Conservation (phyloP, 1,284 basidiomycete genomes). For the Naganishia sp. region DNA sequence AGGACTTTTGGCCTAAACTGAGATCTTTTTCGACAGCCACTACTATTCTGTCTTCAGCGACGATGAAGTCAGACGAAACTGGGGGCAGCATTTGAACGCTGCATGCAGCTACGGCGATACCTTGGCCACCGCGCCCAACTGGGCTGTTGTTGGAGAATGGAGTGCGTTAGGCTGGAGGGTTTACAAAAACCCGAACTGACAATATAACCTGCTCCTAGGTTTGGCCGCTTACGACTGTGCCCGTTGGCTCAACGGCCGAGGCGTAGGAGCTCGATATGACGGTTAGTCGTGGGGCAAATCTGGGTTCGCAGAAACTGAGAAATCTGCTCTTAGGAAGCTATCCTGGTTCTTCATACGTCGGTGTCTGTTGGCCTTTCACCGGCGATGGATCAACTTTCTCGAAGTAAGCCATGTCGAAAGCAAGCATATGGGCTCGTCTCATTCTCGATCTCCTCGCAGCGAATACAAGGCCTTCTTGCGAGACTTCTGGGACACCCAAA, state of each 20-base stretch:
- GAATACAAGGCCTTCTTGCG: constrained; percentile 81
- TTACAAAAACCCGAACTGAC: background rate
- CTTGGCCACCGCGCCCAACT: constrained; percentile 62
- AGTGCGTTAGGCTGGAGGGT: constrained; percentile 53
- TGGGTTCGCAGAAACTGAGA: background rate
- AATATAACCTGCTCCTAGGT: background rate
- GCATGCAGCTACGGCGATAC: constrained; percentile 61
- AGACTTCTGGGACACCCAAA: constrained; percentile 81
- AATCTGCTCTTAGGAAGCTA: constrained; percentile 50
- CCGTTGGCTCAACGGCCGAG: constrained; percentile 71
- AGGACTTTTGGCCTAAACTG: too few relatives aligned
- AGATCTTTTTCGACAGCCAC: constrained; percentile 56
- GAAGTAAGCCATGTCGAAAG: constrained; percentile 36
- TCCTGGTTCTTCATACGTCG: constrained; percentile 66
- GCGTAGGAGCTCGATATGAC: constrained; percentile 74
- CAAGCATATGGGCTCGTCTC: background rate
- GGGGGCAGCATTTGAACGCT: constrained; percentile 64
- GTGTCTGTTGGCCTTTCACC: constrained; percentile 71
- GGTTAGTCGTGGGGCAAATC: constrained; percentile 52
- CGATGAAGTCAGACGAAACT: constrained; percentile 60
- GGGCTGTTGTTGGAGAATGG: constrained; percentile 83
- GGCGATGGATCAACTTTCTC: constrained; percentile 72
- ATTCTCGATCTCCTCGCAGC: constrained; percentile 45
- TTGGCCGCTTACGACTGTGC: constrained; percentile 80
- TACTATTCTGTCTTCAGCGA: constrained; percentile 77